phyloP scores from a whole-genome alignment of 1,139 yeast genomes.

The Arxiozyma slooffiae region DNA sequence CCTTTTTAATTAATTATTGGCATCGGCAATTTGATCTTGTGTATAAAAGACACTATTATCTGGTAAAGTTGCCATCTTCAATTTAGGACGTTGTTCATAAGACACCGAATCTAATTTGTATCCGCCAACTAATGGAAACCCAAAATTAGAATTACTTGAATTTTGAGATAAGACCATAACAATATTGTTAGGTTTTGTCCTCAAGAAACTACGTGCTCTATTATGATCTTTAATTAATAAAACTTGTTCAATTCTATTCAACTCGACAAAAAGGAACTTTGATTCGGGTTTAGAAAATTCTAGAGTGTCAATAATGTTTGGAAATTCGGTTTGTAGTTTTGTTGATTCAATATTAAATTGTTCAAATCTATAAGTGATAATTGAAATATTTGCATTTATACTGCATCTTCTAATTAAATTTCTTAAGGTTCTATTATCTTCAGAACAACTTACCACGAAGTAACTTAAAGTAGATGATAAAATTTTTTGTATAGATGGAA shows the following conservation, averaged over 20 bases:
- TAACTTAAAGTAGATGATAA: conserved; percentile 44
- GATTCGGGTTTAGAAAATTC: conserved; percentile 46
- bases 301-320: conserved; percentile 53
- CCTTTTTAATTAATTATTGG: conserved; percentile 19
- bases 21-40: conserved; percentile 20
- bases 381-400: conserved; percentile 27
- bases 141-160: conserved; percentile 37
- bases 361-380: conserved; percentile 50
- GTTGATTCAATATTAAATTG: conserved; percentile 41
- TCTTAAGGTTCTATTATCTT: conserved; percentile 47
- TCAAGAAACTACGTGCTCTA: conserved; percentile 42
- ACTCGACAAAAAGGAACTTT: conserved; percentile 57
- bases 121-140: conserved; percentile 39
- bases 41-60: conserved; percentile 21
- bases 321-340: conserved; percentile 32
- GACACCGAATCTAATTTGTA: conserved; percentile 53
- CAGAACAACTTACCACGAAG: conserved; percentile 56
- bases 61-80: conserved; percentile 20
- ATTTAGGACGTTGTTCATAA: conserved; percentile 25
- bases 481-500: conserved; percentile 47
- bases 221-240: conserved; percentile 43
- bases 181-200: conserved; percentile 37
- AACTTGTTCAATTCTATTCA: conserved; percentile 48
- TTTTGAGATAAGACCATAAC: conserved; percentile 35
- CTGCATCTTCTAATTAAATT: conserved; percentile 35